A percentile compares a stretch with the other conserved stretches of the same genome.
Evolutionary conservation across 169 alveolate genomes (phyloP).

Genomic region (Cryptosporidium sp.): DNA sequence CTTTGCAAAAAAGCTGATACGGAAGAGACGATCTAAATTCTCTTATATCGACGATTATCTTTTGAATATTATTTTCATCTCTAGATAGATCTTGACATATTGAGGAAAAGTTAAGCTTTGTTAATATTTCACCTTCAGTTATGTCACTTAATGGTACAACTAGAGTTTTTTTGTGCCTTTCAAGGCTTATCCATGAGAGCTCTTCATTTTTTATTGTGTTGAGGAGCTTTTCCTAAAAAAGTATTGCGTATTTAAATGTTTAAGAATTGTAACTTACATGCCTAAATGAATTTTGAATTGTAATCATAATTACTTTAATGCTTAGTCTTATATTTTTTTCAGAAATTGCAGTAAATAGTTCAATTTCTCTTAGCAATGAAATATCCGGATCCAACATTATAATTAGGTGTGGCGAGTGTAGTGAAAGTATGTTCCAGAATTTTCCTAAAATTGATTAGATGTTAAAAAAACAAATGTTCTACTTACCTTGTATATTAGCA

Average conservation of each 20-base stretch:
- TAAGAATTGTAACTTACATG: slow-evolving; percentile 34
- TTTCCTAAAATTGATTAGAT: slow-evolving; percentile 26
- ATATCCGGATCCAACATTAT: slow-evolving; percentile 50
- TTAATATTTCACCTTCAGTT: slow-evolving; percentile 45
- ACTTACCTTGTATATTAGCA: slow-evolving; percentile 47
- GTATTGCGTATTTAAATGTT: not conserved
- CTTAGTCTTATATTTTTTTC: not conserved
- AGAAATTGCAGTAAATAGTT: slow-evolving; percentile 29
- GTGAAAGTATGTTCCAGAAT: slow-evolving; percentile 35
- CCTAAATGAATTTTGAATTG: slow-evolving; percentile 59
- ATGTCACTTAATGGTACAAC: slow-evolving; percentile 71
- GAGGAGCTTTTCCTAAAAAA: slow-evolving; percentile 34
- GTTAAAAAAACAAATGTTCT: not conserved
- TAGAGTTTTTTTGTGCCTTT: slow-evolving; percentile 71
- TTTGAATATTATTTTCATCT: slow-evolving; percentile 11
- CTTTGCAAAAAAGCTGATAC: slow-evolving; percentile 83
- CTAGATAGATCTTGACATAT: not conserved
- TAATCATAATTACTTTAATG: slow-evolving; percentile 22
- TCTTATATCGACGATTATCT: slow-evolving; percentile 83
- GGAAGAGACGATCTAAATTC: slow-evolving; percentile 85
- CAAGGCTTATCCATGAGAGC: slow-evolving; percentile 75
- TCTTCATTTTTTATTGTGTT: slow-evolving; percentile 42
- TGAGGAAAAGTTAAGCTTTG: not conserved
- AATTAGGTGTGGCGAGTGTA: slow-evolving; percentile 32
- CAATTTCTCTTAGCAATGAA: slow-evolving; percentile 52